Evolutionary conservation across 192 early-diverging fungal genomes (phyloP).

Genomic region (Chytriomyces sp.): DNA sequence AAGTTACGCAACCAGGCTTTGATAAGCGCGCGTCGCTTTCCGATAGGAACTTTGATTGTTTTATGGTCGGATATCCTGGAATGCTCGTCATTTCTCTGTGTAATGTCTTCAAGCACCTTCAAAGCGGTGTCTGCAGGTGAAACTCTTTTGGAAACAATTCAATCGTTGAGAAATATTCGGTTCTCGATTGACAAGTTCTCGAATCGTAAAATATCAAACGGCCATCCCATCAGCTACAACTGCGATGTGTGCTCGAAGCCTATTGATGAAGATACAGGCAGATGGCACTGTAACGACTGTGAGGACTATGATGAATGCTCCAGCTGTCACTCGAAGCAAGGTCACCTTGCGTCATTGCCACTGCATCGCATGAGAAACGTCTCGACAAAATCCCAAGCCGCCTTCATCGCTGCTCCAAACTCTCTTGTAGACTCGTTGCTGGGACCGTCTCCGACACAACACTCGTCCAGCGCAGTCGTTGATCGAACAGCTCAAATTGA

Average conservation of each 20-base stretch:
- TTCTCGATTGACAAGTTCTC: not conserved
- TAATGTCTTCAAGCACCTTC: not conserved
- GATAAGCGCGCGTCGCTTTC: too few relatives aligned
- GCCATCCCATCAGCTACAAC: not conserved
- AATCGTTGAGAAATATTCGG: not conserved
- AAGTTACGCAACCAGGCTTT: too few relatives aligned
- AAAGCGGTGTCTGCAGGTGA: not conserved
- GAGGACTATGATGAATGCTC: constrained; percentile 19
- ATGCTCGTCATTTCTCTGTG: not conserved
- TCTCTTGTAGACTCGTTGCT: constrained; percentile 10
- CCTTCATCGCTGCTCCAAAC: not conserved
- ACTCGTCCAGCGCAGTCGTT: not conserved
- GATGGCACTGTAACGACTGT: constrained; percentile 21
- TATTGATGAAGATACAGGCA: not conserved
- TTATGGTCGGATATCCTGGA: not conserved
- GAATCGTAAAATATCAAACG: not conserved
- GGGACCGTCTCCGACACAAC: not conserved
- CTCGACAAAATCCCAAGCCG: not conserved
- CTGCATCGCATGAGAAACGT: constrained; percentile 12
- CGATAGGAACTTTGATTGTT: not conserved
- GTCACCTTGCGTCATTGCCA: not conserved
- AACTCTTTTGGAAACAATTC: not conserved
- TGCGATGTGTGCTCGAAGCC: constrained; percentile 6
- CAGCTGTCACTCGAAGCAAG: not conserved
- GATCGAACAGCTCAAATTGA: not conserved